Percentiles rank a stretch among this genome's conserved stretches.
Conservation (phyloP, 2,329 filamentous ascomycete genomes). For the Paraconiothyrium sp. region DNA sequence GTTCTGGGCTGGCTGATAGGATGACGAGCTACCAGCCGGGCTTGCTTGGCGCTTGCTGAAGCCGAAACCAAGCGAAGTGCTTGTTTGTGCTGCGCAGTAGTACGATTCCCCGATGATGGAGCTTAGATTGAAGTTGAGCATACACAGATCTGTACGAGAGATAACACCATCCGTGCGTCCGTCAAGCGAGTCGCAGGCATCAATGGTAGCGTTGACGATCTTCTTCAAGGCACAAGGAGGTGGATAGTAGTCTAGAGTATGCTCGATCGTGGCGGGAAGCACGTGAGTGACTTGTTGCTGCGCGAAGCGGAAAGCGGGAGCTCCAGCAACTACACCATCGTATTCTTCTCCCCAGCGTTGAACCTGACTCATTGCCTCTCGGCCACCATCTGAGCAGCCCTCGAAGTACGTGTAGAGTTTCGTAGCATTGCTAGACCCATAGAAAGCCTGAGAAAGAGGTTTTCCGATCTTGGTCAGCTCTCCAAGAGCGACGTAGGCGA, state of each 20-base stretch:
- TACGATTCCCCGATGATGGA: constrained; percentile 59
- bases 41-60: constrained; percentile 27
- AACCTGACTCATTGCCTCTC: constrained; percentile 60
- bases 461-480: constrained; percentile 63
- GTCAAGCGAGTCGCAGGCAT: constrained; percentile 65
- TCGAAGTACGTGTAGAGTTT: constrained; percentile 61
- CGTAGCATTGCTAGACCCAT: constrained; percentile 27
- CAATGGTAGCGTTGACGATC: constrained; percentile 65
- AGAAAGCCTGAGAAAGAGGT: constrained; percentile 54
- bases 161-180: constrained; percentile 65
- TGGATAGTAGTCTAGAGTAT: constrained; percentile 53
- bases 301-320: constrained; percentile 58
- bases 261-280: constrained; percentile 51
- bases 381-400: constrained; percentile 64
- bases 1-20: constrained; percentile 39
- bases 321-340: constrained; percentile 58
- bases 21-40: constrained; percentile 15
- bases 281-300: constrained; percentile 60
- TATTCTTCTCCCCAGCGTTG: constrained; percentile 62
- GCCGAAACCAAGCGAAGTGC: constrained; percentile 28
- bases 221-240: constrained; percentile 58
- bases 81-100: constrained; percentile 50
- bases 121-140: constrained; percentile 57
- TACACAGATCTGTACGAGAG: constrained; percentile 59
- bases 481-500: constrained; percentile 61